Evolutionary conservation across 768 basidiomycete species (phyloP).

Genomic region (Calocybe indica): DNA sequence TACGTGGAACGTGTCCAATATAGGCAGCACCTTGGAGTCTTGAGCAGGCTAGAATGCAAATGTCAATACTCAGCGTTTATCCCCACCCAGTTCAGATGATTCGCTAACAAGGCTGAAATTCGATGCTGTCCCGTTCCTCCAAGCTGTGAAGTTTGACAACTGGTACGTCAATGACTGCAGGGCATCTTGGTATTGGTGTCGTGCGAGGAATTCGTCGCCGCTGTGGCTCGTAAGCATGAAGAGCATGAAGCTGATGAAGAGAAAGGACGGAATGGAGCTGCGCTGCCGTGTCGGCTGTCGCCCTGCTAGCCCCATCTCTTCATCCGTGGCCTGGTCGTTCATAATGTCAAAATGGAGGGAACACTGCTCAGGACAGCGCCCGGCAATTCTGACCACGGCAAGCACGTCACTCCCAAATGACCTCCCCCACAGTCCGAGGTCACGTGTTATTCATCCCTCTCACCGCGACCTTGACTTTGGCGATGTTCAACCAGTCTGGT

Average conservation of each 20-base stretch:
- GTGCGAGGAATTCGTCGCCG: conserved; percentile 58
- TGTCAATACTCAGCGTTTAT: not conserved
- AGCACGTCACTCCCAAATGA: too few relatives aligned
- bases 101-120: conserved; percentile 57
- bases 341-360: conserved; percentile 4
- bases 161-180: conserved; percentile 52
- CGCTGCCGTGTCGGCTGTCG: conserved; percentile 36
- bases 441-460: too few relatives aligned
- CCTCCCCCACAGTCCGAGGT: too few relatives aligned
- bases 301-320: conserved; percentile 30
- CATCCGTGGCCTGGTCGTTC: conserved; percentile 25
- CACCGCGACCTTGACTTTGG: not conserved
- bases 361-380: conserved; percentile 7
- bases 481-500: conserved; percentile 40
- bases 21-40: conserved; percentile 33
- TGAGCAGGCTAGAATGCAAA: conserved; percentile 35
- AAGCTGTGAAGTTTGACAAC: conserved; percentile 68
- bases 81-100: not conserved
- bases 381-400: too few relatives aligned
- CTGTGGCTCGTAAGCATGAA: conserved; percentile 77
- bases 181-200: conserved; percentile 64
- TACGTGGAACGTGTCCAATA: conserved; percentile 45
- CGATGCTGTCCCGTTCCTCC: conserved; percentile 61
- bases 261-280: conserved; percentile 64
- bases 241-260: conserved; percentile 69